Percentiles rank a stretch among this genome's conserved stretches.
These are phyloP conservation scores for Pichia sp. DNA, from an alignment of 1,139 yeast genomes.

Conservation along the genomic window DNA sequence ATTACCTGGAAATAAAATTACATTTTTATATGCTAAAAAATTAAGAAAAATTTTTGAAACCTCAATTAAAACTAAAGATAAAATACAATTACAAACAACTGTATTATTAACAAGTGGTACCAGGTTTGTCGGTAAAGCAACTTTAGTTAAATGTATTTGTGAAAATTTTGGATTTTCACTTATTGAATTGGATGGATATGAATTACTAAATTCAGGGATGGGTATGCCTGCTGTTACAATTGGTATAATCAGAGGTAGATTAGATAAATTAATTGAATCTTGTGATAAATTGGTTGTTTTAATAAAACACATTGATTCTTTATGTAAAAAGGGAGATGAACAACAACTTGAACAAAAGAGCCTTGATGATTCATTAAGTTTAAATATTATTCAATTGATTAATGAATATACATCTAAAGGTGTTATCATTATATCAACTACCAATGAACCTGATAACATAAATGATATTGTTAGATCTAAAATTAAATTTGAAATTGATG, in stretches of 20 bases:
- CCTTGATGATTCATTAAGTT: constrained; percentile 43
- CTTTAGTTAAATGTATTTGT: constrained; percentile 51
- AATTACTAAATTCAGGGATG: constrained; percentile 56
- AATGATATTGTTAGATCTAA: constrained; percentile 61
- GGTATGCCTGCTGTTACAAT: constrained; percentile 60
- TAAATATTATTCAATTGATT: constrained; percentile 56
- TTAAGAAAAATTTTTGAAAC: constrained; percentile 48
- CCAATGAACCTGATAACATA: constrained; percentile 64
- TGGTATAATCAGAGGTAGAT: constrained; percentile 69
- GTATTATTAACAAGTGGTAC: constrained; percentile 62
- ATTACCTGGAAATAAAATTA: constrained; percentile 6
- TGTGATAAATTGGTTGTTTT: constrained; percentile 44
- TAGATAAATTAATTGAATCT: constrained; percentile 51
- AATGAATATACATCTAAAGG: constrained; percentile 44
- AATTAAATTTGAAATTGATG: constrained; percentile 69
- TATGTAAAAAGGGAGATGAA: constrained; percentile 62
- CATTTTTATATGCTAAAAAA: constrained; percentile 48
- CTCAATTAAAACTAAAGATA: constrained; percentile 29
- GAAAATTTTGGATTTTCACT: constrained; percentile 61
- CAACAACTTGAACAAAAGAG: constrained; percentile 41
- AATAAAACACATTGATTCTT: constrained; percentile 67
- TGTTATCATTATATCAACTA: constrained; percentile 60
- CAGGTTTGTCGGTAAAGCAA: constrained; percentile 75
- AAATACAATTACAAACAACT: constrained; percentile 45
- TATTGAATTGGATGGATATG: constrained; percentile 63